phyloP scores from a whole-genome alignment of 345 rosid species.

The Trapa incisa region DNA sequence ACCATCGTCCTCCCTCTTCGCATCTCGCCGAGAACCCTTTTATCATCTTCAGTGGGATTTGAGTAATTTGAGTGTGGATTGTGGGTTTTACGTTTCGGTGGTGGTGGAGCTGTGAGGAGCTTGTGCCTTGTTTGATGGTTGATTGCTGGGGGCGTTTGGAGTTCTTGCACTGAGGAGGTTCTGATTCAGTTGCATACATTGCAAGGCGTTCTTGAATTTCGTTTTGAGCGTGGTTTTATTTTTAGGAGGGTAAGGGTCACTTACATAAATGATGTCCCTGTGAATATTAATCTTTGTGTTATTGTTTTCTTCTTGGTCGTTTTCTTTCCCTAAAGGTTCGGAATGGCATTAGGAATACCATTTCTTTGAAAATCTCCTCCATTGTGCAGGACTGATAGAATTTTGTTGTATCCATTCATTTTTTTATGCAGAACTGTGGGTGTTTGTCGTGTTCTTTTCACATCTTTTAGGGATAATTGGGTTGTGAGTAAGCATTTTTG shows the following conservation, averaged over 20 bases:
- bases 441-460: background rate
- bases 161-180: background rate
- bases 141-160: conserved; percentile 2
- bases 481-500: background rate
- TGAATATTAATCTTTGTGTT: background rate
- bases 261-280: background rate
- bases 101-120: background rate
- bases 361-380: background rate
- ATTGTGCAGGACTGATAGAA: background rate
- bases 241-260: background rate
- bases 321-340: background rate
- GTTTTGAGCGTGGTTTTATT: background rate
- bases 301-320: background rate
- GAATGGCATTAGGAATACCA: background rate
- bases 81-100: conserved; percentile 10
- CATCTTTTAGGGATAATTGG: background rate
- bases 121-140: background rate
- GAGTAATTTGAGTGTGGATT: background rate
- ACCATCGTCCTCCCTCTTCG: background rate
- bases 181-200: too few relatives aligned
- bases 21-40: background rate
- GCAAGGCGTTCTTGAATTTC: too few relatives aligned
- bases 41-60: background rate
- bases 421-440: background rate
- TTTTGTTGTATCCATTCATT: too few relatives aligned